These are phyloP conservation scores for Geotrichum candidum DNA, from an alignment of 1,139 yeast genomes.

Conservation along the genomic window DNA sequence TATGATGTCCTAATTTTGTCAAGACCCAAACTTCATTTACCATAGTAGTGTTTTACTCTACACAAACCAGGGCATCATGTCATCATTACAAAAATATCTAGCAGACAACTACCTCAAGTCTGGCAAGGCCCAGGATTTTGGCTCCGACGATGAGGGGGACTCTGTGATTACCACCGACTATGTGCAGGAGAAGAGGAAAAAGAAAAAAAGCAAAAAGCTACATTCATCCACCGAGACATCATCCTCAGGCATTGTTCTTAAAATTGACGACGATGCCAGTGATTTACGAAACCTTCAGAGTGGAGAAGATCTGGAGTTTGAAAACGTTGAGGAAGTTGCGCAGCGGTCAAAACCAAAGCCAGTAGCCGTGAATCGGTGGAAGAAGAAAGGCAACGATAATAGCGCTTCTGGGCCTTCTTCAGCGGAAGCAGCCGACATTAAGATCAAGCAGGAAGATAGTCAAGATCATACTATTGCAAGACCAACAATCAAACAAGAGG, in stretches of 20 bases:
- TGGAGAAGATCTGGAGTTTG: constrained; percentile 23
- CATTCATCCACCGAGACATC: constrained; percentile 17
- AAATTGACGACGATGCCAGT: constrained; percentile 26
- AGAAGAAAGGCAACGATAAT: constrained; percentile 19
- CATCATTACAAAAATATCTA: constrained; percentile 51
- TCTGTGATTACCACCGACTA: constrained; percentile 1
- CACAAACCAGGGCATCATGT: constrained; percentile 14
- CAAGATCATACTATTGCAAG: not conserved
- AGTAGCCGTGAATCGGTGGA: constrained; percentile 26
- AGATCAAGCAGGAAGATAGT: not conserved
- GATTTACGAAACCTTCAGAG: constrained; percentile 16
- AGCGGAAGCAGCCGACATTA: not conserved
- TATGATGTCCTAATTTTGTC: too few species aligned
- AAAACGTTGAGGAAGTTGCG: constrained; percentile 14
- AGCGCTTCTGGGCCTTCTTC: not conserved
- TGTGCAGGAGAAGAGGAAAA: constrained; percentile 16
- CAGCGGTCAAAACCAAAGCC: constrained; percentile 33
- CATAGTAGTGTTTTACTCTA: too few species aligned
- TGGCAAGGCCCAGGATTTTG: constrained; percentile 25
- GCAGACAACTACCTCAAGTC: constrained; percentile 42
- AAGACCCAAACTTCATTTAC: too few species aligned
- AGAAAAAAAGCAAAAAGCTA: constrained; percentile 21
- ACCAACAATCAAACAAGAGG: not conserved
- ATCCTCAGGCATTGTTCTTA: constrained; percentile 18
- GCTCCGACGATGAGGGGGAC: constrained; percentile 28